Conservation (phyloP, 108 stramenopile species). For the Nannochloropsis oceanica region DNA sequence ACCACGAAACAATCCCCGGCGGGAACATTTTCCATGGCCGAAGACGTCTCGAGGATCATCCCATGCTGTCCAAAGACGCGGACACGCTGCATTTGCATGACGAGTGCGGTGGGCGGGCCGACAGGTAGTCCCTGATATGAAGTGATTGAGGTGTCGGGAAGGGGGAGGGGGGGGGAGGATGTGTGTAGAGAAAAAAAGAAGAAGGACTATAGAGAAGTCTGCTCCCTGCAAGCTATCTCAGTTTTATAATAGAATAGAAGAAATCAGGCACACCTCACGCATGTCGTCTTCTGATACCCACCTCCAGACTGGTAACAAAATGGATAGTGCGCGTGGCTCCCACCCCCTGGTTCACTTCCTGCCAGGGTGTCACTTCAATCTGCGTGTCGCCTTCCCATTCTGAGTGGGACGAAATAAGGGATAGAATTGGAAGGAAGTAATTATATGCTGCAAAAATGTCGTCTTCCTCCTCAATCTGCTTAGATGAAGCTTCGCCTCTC, state of each 20-base stretch:
- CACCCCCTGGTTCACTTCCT: constrained; percentile 2
- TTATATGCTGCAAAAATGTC: too few relatives aligned
- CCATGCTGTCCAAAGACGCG: constrained; percentile 29
- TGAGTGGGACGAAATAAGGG: background rate
- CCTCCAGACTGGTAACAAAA: background rate
- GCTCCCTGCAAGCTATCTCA: too few relatives aligned
- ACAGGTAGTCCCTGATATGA: background rate
- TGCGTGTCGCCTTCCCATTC: constrained; percentile 9
- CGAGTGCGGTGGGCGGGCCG: background rate
- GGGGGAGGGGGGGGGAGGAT: background rate
- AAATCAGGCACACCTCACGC: background rate
- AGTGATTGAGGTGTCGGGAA: background rate
- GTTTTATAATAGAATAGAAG: too few relatives aligned
- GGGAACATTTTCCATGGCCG: constrained; percentile 36
- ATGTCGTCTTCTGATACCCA: background rate
- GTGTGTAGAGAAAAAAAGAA: too few relatives aligned
- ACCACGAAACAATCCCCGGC: constrained; percentile 38
- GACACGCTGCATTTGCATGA: background rate
- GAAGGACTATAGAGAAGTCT: too few relatives aligned
- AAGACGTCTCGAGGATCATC: constrained; percentile 30
- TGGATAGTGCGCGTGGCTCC: constrained; percentile 14
- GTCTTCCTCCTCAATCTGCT: too few relatives aligned
- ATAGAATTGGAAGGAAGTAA: background rate
- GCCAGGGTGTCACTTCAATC: constrained; percentile 10
- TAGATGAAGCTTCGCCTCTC: too few relatives aligned